Percentiles rank a stretch among this genome's conserved stretches.
Evolutionary conservation across 23 red algal genomes (phyloP).

Genomic region (Gracilaria domingensis): DNA sequence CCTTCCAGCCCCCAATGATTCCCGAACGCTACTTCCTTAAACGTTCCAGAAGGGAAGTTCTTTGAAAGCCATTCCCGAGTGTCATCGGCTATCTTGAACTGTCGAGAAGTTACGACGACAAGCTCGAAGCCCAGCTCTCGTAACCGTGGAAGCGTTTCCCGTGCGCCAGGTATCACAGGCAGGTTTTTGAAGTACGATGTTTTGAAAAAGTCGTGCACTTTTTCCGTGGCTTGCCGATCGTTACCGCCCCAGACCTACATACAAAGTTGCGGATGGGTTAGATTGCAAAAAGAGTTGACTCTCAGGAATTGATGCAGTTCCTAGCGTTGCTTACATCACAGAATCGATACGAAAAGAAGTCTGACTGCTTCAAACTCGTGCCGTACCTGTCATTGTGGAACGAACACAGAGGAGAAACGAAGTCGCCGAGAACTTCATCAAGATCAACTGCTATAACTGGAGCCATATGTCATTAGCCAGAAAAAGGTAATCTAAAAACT

Average conservation of each 20-base stretch:
- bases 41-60: slow-evolving; percentile 58
- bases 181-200: slow-evolving; percentile 65
- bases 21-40: slow-evolving; percentile 71
- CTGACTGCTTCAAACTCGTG: slow-evolving; percentile 32
- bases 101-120: slow-evolving; percentile 87
- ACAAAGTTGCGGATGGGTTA: slow-evolving; percentile 34
- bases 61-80: slow-evolving; percentile 75
- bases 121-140: slow-evolving; percentile 62
- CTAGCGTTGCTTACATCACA: slow-evolving; percentile 46
- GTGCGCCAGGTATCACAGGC: slow-evolving; percentile 74
- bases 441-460: slow-evolving; percentile 78
- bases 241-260: slow-evolving; percentile 88
- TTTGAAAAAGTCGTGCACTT: slow-evolving; percentile 83
- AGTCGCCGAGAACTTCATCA: slow-evolving; percentile 78
- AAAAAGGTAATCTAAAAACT: background rate
- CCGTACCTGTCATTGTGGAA: slow-evolving; percentile 79
- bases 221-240: slow-evolving; percentile 66
- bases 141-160: slow-evolving; percentile 48
- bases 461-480: background rate
- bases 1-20: slow-evolving; percentile 85
- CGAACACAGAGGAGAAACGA: slow-evolving; percentile 52
- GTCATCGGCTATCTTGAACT: slow-evolving; percentile 72
- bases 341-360: slow-evolving; percentile 71
- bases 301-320: background rate
- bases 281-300: background rate